These are phyloP conservation scores for Penicillium diatomitis DNA, from an alignment of 495 filamentous ascomycete genomes.

Conservation along the genomic window DNA sequence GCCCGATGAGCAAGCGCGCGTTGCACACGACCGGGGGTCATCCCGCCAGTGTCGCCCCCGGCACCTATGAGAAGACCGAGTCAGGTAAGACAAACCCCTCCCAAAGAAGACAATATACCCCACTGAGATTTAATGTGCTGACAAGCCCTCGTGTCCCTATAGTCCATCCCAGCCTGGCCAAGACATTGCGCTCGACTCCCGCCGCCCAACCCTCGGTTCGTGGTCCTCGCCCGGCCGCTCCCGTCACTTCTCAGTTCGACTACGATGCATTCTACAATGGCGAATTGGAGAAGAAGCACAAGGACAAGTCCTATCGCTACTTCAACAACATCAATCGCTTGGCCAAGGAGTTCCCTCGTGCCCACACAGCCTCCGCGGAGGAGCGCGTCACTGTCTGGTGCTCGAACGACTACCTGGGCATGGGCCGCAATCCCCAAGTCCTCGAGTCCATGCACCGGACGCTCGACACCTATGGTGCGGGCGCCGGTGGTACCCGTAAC, in stretches of 20 bases:
- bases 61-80: conserved; percentile 50
- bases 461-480: conserved; percentile 88
- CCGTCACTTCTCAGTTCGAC: conserved; percentile 56
- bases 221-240: conserved; percentile 35
- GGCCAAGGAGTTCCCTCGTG: conserved; percentile 90
- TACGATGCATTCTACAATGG: conserved; percentile 82
- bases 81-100: conserved; percentile 36
- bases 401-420: conserved; percentile 97
- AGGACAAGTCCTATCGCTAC: conserved; percentile 98
- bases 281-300: conserved; percentile 96
- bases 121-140: background rate
- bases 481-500: conserved; percentile 91
- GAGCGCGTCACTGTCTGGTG: conserved; percentile 98
- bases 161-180: conserved; percentile 21
- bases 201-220: conserved; percentile 18
- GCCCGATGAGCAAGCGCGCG: conserved; percentile 48
- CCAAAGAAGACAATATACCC: background rate
- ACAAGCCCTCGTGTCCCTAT: background rate
- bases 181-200: conserved; percentile 21
- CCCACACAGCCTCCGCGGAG: conserved; percentile 76
- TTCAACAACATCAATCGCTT: conserved; percentile 99
- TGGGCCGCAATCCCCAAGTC: conserved; percentile 86
- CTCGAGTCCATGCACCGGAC: conserved; percentile 90
- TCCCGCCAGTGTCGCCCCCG: conserved; percentile 62
- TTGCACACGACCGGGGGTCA: conserved; percentile 70